Percentiles rank a stretch among this genome's conserved stretches.
phyloP scores from a whole-genome alignment of 139 green algal genomes.

The Haematococcus lacustris region DNA sequence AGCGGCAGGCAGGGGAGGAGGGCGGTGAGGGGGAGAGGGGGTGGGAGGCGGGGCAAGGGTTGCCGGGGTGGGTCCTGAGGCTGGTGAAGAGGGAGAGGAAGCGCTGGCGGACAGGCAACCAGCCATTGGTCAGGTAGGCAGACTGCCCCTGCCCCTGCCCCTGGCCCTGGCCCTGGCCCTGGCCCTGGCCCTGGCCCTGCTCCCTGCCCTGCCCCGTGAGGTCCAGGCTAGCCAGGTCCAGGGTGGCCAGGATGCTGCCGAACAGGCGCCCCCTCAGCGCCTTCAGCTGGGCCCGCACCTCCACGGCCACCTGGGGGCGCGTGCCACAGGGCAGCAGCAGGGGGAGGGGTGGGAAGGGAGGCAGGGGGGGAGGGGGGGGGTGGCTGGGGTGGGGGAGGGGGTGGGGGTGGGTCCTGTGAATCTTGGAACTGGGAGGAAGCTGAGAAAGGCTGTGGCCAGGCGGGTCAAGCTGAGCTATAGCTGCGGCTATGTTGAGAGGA shows the following conservation, averaged over 20 bases:
- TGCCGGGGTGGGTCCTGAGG: no score
- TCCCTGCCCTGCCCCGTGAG: background rate
- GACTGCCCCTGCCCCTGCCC: background rate
- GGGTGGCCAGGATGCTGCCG: constrained; percentile 28
- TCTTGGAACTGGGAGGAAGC: background rate
- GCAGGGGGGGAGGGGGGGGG: no score
- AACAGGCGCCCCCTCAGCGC: constrained; percentile 40
- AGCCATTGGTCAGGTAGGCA: constrained; percentile 5
- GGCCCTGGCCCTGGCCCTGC: background rate
- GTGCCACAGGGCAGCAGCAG: no score
- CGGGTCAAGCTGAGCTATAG: no score
- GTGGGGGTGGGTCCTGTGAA: no score
- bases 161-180: background rate
- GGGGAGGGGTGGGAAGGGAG: no score
- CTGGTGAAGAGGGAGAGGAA: constrained; percentile 39
- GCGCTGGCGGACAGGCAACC: constrained; percentile 25
- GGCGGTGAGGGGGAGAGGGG: no score
- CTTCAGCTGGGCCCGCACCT: constrained; percentile 55
- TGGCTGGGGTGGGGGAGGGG: no score
- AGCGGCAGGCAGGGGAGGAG: no score
- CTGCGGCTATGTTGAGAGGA: no score
- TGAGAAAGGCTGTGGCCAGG: no score
- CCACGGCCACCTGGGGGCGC: constrained; percentile 4
- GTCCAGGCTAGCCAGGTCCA: constrained; percentile 16
- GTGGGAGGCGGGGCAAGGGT: no score